phyloP scores from a whole-genome alignment of 305 asterid genomes.

The Solanum hybrid region DNA sequence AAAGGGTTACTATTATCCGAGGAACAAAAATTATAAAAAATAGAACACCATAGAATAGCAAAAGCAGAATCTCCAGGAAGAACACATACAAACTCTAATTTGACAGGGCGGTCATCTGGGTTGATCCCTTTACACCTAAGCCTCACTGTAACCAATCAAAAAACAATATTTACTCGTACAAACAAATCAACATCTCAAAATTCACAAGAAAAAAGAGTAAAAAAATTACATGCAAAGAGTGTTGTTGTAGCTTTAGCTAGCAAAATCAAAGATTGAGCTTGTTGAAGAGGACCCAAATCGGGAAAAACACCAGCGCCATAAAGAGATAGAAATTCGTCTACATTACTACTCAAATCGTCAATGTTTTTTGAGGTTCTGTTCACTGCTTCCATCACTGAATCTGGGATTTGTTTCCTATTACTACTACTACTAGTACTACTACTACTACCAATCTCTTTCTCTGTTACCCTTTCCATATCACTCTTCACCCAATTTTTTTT shows the following conservation, averaged over 20 bases:
- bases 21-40: neutral
- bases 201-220: neutral
- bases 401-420: constrained; percentile 44
- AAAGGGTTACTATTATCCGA: neutral
- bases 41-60: neutral
- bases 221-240: constrained; percentile 48
- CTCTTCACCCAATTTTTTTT: too few species aligned
- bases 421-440: constrained; percentile 30
- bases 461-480: neutral
- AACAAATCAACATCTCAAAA: neutral
- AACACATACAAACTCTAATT: constrained; percentile 57
- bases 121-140: constrained; percentile 77
- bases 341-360: constrained; percentile 54
- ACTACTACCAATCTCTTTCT: constrained; percentile 18
- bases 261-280: constrained; percentile 64
- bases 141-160: constrained; percentile 40
- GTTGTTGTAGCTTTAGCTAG: constrained; percentile 66
- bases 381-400: constrained; percentile 62
- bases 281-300: constrained; percentile 63
- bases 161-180: neutral
- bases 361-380: constrained; percentile 57
- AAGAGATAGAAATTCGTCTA: constrained; percentile 49
- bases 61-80: neutral
- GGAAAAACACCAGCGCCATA: constrained; percentile 61
- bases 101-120: constrained; percentile 74